These are phyloP conservation scores for Candida pseudoglaebosa DNA, from an alignment of 805 yeast genomes.

Conservation along the genomic window DNA sequence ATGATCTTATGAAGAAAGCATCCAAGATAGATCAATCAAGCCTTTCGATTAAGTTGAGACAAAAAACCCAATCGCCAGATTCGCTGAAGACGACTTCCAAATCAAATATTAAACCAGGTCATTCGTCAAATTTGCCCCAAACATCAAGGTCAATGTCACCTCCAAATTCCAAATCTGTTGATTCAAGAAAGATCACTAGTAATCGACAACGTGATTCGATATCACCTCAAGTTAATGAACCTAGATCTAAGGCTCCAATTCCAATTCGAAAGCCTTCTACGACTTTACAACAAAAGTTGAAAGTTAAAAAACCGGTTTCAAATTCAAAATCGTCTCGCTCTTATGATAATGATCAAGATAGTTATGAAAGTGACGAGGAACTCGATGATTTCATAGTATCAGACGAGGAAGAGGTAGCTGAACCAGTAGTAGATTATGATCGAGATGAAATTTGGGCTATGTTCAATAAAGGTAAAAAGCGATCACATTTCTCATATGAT, in stretches of 20 bases:
- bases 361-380: slow-evolving; percentile 42
- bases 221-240: not conserved
- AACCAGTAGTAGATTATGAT: slow-evolving; percentile 51
- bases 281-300: slow-evolving; percentile 45
- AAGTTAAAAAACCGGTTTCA: slow-evolving; percentile 16
- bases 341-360: slow-evolving; percentile 21
- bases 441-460: slow-evolving; percentile 88
- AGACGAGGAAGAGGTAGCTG: slow-evolving; percentile 40
- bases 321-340: slow-evolving; percentile 4
- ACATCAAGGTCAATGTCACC: not conserved
- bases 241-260: slow-evolving; percentile 20
- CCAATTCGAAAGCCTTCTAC: slow-evolving; percentile 58
- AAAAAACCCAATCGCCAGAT: slow-evolving; percentile 39
- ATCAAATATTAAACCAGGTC: not conserved
- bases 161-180: no score
- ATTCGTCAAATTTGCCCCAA: not conserved
- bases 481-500: slow-evolving; percentile 43
- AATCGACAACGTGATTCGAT: not conserved
- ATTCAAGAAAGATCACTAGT: no score
- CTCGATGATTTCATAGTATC: slow-evolving; percentile 57
- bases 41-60: slow-evolving; percentile 33
- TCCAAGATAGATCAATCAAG: slow-evolving; percentile 49
- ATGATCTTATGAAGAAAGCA: slow-evolving; percentile 69
- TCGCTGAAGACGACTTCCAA: no score
- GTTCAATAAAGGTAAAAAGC: slow-evolving; percentile 61